Conservation (phyloP, 2,329 filamentous ascomycete genomes). For the Trichoderma citrinoviride region DNA sequence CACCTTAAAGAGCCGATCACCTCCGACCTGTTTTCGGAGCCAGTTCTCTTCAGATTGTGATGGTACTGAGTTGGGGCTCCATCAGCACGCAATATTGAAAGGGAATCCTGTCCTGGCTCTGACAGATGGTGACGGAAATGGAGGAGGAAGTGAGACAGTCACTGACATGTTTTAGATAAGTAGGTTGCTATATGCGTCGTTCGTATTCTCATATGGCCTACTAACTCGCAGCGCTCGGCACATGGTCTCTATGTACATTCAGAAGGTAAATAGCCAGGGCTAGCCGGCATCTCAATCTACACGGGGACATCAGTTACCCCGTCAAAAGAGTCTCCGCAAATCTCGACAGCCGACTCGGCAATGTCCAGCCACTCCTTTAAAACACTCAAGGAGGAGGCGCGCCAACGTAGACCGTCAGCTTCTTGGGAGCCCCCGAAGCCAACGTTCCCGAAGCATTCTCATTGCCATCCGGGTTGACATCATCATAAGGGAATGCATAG, state of each 20-base stretch:
- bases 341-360: no score
- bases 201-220: not conserved
- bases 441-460: conserved; percentile 48
- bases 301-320: no score
- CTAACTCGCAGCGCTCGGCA: not conserved
- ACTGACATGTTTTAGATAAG: not conserved
- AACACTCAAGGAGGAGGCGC: not conserved
- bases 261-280: no score
- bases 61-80: not conserved
- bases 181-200: not conserved
- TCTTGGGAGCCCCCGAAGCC: conserved; percentile 27
- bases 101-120: no score
- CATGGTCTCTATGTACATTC: not conserved
- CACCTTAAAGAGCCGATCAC: no score
- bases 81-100: no score
- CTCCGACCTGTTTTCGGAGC: no score
- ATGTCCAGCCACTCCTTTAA: no score
- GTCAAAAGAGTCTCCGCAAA: no score
- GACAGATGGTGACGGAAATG: no score
- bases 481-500: conserved; percentile 67
- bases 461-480: conserved; percentile 58
- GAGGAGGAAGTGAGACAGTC: no score
- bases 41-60: not conserved
- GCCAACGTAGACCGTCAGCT: conserved; percentile 34
- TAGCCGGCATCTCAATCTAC: not conserved